phyloP scores from a whole-genome alignment of 148 eudicot species.

The Persicaria tinctoria region DNA sequence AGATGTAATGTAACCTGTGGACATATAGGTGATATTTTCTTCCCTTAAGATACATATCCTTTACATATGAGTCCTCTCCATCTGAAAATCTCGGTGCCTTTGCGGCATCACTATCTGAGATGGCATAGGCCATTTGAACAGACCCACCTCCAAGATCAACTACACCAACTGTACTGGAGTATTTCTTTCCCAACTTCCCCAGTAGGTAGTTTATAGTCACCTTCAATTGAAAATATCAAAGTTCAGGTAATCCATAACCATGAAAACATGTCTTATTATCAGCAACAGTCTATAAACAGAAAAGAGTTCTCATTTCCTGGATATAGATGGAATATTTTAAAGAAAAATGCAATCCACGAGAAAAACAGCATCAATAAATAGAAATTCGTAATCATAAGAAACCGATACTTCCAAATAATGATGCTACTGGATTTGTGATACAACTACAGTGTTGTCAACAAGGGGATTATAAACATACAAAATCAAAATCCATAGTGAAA shows the following conservation, averaged over 20 bases:
- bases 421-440: neutral
- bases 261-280: neutral
- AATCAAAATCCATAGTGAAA: neutral
- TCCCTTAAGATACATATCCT: constrained; percentile 92
- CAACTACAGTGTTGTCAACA: neutral
- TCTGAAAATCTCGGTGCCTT: constrained; percentile 66
- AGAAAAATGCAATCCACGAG: neutral
- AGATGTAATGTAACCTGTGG: constrained; percentile 59
- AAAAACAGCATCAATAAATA: neutral
- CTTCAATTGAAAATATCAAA: constrained; percentile 29
- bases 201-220: constrained; percentile 85
- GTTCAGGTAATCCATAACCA: constrained; percentile 7
- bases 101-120: constrained; percentile 78
- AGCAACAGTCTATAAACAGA: neutral
- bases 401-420: neutral
- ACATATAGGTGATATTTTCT: constrained; percentile 75
- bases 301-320: neutral
- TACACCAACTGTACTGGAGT: constrained; percentile 80
- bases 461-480: neutral
- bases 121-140: constrained; percentile 99
- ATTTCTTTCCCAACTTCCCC: constrained; percentile 72
- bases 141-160: constrained; percentile 99
- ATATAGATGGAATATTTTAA: neutral
- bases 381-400: neutral
- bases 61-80: constrained; percentile 85